Percentiles rank a stretch among this genome's conserved stretches.
Evolutionary conservation across 2,329 filamentous ascomycete genomes (phyloP).

Genomic region (Monosporascus sp.): DNA sequence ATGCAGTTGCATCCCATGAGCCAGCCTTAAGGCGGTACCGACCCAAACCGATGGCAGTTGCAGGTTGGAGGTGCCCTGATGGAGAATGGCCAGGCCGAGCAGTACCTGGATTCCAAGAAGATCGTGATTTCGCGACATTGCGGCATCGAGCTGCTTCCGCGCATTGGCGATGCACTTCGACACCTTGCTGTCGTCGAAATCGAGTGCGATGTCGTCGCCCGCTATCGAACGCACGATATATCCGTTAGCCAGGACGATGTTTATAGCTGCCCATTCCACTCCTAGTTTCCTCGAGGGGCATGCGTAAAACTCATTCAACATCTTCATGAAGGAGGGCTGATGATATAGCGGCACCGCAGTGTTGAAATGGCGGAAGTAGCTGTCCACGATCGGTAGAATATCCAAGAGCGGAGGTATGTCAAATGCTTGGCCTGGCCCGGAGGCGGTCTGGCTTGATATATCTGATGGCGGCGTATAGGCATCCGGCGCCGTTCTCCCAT

Average conservation of each 20-base stretch:
- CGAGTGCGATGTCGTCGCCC: conserved; percentile 5
- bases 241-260: conserved; percentile 33
- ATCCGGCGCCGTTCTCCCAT: neutral
- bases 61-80: conserved; percentile 31
- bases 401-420: conserved; percentile 27
- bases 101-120: conserved; percentile 33
- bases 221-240: conserved; percentile 21
- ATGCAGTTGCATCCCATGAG: conserved; percentile 31
- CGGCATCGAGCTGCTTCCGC: conserved; percentile 28
- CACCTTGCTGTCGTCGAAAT: conserved; percentile 15
- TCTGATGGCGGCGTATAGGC: no score
- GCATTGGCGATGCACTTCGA: conserved; percentile 30
- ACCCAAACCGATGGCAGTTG: conserved; percentile 33
- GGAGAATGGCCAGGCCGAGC: conserved; percentile 32
- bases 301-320: conserved; percentile 30
- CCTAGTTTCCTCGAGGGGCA: conserved; percentile 16
- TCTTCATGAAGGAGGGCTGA: conserved; percentile 29
- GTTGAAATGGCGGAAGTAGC: conserved; percentile 33
- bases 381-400: conserved; percentile 28
- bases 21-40: conserved; percentile 32
- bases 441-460: neutral
- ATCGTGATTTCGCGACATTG: conserved; percentile 6
- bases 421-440: neutral
- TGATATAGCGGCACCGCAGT: conserved; percentile 31
- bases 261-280: conserved; percentile 32